phyloP scores from a whole-genome alignment of 108 stramenopile species.

The Seminavis robusta region DNA sequence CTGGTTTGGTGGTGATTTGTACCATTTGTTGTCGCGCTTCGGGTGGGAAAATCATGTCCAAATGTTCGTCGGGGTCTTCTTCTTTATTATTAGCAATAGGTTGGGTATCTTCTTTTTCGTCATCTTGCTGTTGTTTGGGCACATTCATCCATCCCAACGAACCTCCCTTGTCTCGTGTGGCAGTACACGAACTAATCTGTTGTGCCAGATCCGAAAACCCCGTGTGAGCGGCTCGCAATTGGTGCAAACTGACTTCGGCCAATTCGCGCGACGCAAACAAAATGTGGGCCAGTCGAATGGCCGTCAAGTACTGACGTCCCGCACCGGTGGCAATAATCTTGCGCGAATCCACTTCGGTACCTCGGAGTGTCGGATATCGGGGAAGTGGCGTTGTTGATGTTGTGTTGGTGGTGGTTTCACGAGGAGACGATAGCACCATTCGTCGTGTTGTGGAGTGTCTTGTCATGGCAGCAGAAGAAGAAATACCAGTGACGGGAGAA shows the following conservation, averaged over 20 bases:
- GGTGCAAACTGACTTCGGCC: conserved; percentile 54
- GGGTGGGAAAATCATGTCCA: conserved; percentile 62
- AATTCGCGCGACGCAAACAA: conserved; percentile 72
- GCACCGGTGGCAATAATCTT: conserved; percentile 62
- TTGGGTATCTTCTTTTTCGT: conserved; percentile 2
- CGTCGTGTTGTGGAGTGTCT: too few relatives aligned
- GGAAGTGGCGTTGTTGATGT: conserved; percentile 1
- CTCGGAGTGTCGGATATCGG: conserved; percentile 81
- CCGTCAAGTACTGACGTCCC: conserved; percentile 56
- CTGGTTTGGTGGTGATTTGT: conserved; percentile 67
- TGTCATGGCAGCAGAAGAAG: too few relatives aligned
- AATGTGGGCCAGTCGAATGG: conserved; percentile 68
- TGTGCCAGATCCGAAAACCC: conserved; percentile 60
- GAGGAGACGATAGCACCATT: not conserved
- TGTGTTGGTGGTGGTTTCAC: not conserved
- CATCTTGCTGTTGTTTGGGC: conserved; percentile 28
- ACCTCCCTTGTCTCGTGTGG: conserved; percentile 60
- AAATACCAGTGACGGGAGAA: too few relatives aligned
- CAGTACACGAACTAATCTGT: conserved; percentile 60
- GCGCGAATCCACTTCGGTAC: conserved; percentile 69
- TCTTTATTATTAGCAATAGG: too few relatives aligned
- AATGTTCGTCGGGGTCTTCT: conserved; percentile 47
- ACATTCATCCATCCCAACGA: conserved; percentile 66
- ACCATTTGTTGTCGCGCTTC: conserved; percentile 55
- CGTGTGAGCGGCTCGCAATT: conserved; percentile 39